These are phyloP conservation scores for Kitagawia praeruptora DNA, from an alignment of 129 eudicot genomes.

Conservation along the genomic window DNA sequence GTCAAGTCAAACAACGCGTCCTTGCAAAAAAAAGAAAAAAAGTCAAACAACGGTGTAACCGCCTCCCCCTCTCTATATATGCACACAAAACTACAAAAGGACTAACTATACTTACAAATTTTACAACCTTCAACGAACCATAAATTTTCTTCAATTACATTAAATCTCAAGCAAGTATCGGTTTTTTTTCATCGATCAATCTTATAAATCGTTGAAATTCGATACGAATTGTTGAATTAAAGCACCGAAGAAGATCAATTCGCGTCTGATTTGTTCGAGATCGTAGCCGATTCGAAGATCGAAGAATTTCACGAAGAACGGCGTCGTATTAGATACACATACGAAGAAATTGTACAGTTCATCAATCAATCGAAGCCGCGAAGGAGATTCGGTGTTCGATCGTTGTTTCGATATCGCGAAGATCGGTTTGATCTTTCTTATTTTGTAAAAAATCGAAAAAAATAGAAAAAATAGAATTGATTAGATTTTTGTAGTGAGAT, in stretches of 20 bases:
- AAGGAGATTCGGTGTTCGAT: not conserved
- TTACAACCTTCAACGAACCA: not conserved
- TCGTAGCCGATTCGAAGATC: not conserved
- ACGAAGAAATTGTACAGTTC: not conserved
- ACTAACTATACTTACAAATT: no score
- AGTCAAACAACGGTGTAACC: no score
- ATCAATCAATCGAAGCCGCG: not conserved
- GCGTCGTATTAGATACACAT: not conserved
- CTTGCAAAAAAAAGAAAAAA: no score
- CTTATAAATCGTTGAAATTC: not conserved
- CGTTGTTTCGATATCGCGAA: conserved; percentile 39
- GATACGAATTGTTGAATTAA: not conserved
- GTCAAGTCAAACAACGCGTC: no score
- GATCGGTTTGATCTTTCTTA: conserved; percentile 42
- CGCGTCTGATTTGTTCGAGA: not conserved
- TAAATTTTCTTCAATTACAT: no score
- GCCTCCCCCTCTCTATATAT: no score
- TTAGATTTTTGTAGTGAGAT: conserved; percentile 31
- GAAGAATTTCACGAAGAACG: not conserved
- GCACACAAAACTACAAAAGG: no score
- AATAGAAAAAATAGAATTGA: conserved; percentile 18
- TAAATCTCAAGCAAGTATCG: not conserved
- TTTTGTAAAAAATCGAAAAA: conserved; percentile 20
- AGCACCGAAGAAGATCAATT: not conserved
- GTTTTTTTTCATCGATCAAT: not conserved